Base-by-base conservation (phyloP, 2,329 filamentous ascomycete genomes). In the Exophiala phaeomuriformis region DNA sequence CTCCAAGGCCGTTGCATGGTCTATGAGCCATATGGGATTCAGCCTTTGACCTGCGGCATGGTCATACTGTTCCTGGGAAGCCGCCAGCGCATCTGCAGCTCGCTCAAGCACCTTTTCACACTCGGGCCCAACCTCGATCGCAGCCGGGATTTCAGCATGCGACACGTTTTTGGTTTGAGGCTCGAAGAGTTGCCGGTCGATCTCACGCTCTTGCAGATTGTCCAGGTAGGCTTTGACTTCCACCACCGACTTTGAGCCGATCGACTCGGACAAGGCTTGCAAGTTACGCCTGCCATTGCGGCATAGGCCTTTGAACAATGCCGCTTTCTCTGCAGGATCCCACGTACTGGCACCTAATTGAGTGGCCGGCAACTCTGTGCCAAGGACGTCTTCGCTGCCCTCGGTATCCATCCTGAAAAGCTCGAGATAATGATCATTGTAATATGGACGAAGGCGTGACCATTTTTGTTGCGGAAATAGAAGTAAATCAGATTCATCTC, bases 211-310 rank as follows among this genome's bases (percentile, higher is more conserved):
- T 6, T 82, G 73, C 3, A 96, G 75, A 1, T 86, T 67, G 4
- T 73, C 64, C 3, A 94, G 67, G 65, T 90, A 90, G 47, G 85
- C 80, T 30, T 77, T 77, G 33, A 93, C 81, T 69, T 96, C 89
- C 5, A 85, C 66, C 59, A 82, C 78, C 53, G 82, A 84, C 69
- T 97, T 97, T 33, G 81, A 84, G 0, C 75, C 74, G 10, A 95
- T 73, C 0, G 78, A 75, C 5, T 69, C 63, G 1, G 87, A 77
- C 51, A 96, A 84, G 1, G 76, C 79, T 1, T 69, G 69, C 0
- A 85, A 63, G 56, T 89, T 74, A 61, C 82, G 77, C 48, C 73
- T 77, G 0, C 88, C 88, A 1, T 85, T 75, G 0, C 79, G 79
- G 1, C 77, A 74, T 2, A 94, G 67, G 0, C 80, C 77, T 9